Base-by-base conservation (phyloP, 2,329 filamentous ascomycete genomes). In the Stachybotrys chartarum region DNA sequence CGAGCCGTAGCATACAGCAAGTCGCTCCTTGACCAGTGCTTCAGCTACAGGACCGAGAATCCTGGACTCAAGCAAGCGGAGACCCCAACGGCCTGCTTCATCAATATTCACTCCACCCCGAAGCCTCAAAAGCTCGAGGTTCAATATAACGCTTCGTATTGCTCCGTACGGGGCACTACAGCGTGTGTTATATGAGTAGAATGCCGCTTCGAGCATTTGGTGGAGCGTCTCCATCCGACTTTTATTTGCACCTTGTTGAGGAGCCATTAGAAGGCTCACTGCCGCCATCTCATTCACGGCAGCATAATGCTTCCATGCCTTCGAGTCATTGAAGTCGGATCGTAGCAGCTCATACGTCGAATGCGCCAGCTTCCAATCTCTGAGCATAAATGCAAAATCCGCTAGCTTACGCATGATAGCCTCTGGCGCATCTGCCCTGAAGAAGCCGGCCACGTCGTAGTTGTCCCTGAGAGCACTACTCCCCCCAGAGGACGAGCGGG, bases 261-360 rank as follows among this genome's bases (percentile, higher is more conserved):
- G 85, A 64, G 87, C 86, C 57, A 99, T 80, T 39, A 99, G 81
- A 46, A 90, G 83, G 64, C 90, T 90, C 12, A 97, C 75, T 6
- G 90, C 92, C 32, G 89, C 87, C 93, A 99, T 97, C 75, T 99
- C 94, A 69, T 96, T 93, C 1, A 90, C 88, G 4, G 90, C 93
- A 0, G 94, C 94, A 68, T 97, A 91, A 66, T 97, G 90, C 63
- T 85, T 90, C 94, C 94, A 99, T 1, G 94, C 95, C 70, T 97
- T 97, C 68, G 97, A 92, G 67, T 94, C 94, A 66, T 85, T 86
- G 70, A 93, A 99, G 69, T 99, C 95, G 7, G 86, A 83, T 54
- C 91, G 84, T 8, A 99, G 75, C 6, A 99, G 81, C 56, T 99
- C 93, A 68, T 97, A 99, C 0, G 90, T 96, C 12, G 88, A 91